A percentile compares a stretch with the other conserved stretches of the same genome.
These are phyloP conservation scores for Gossypium davidsonii DNA, from an alignment of 441 rosid species.

Conservation along the genomic window DNA sequence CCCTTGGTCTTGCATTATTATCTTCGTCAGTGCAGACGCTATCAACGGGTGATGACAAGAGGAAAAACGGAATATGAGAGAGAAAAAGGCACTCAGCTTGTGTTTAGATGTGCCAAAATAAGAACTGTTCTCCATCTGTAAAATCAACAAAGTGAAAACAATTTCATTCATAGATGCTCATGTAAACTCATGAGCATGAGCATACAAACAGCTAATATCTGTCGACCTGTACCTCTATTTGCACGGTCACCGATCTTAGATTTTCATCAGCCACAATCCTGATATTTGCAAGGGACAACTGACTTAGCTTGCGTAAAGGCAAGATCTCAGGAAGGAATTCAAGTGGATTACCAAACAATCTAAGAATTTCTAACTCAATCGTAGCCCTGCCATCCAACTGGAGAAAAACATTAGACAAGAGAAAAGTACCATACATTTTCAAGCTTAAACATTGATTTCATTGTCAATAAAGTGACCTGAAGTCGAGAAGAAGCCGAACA, in stretches of 20 bases:
- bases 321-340: slow-evolving; percentile 96
- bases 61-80: slow-evolving; percentile 91
- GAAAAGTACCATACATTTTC: slow-evolving; percentile 11
- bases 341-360: slow-evolving; percentile 91
- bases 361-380: slow-evolving; percentile 71
- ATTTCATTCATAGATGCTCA: slow-evolving; percentile 1
- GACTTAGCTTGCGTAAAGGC: slow-evolving; percentile 80
- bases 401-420: slow-evolving; percentile 33
- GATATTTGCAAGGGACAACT: slow-evolving; percentile 82
- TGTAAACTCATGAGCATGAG: not conserved
- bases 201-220: slow-evolving; percentile 3
- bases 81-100: slow-evolving; percentile 92
- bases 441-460: slow-evolving; percentile 8
- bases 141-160: slow-evolving; percentile 15
- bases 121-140: slow-evolving; percentile 84
- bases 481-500: slow-evolving; percentile 93
- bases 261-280: slow-evolving; percentile 85
- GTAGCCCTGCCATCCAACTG: slow-evolving; percentile 69
- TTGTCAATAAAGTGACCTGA: slow-evolving; percentile 58
- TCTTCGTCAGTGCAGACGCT: slow-evolving; percentile 92
- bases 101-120: slow-evolving; percentile 88
- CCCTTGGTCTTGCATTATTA: slow-evolving; percentile 90
- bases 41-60: slow-evolving; percentile 96
- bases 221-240: slow-evolving; percentile 64
- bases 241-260: slow-evolving; percentile 76